Evolutionary conservation across 805 yeast genomes (phyloP), one percentile per base, ranked within the genome.

Genomic region (Sporopachydermia lactativora): DNA sequence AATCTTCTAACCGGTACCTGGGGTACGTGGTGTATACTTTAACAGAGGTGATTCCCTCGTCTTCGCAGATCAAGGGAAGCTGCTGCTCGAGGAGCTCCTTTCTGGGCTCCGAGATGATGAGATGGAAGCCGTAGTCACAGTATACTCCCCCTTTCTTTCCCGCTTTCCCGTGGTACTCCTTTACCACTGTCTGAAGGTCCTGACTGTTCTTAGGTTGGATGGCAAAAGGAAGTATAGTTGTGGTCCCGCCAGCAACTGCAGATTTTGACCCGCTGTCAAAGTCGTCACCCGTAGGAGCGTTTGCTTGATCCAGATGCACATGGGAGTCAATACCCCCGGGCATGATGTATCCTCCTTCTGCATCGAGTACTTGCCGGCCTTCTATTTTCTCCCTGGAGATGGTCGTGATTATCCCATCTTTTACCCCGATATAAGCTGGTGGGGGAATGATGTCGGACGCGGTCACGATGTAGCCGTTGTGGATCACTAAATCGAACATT

Each of bases 251-350:
- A 18, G 66, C 66, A 17, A 68, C 55, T 1, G 72, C 71, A 42
- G 66, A 59, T 48, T 62, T 55, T 0, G 73, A 58, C 2, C 70
- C 73, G 3, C 62, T 49, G 38, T 60, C 65, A 45, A 67, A 66
- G 15, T 60, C 61, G 45, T 68, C 75, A 35, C 69, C 68, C 1
- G 64, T 58, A 3, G 65, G 58, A 13, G 60, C 56, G 34, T 59
- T 54, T 4, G 61, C 62, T 47, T 69, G 71, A 35, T 66, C 63
- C 15, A 69, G 46, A 41, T 69, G 75, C 17, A 67, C 71, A 48
- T 69, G 74, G 1, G 70, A 58, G 47, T 70, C 75, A 34, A 70
- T 61, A 3, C 73, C 74, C 37, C 74, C 74, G 2, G 75, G 75
- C 2, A 71, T 68, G 18, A 70, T 60, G 42, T 50, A 59, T 0